Percentiles rank a stretch among this genome's conserved stretches.
Conservation (phyloP, 805 yeast genomes). For the Saturnispora besseyi region DNA sequence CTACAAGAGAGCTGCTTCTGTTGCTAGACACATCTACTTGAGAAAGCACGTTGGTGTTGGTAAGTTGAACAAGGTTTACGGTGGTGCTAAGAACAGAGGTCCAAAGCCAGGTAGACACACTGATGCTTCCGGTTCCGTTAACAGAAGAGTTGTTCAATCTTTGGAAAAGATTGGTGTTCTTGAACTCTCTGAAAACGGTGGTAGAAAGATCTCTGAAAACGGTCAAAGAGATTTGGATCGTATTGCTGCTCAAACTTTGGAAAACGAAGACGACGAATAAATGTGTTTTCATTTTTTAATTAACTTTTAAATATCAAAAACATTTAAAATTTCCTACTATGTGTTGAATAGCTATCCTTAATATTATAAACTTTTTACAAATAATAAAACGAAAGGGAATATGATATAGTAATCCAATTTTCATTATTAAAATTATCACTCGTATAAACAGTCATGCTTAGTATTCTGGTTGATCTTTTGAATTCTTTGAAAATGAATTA, state of each 20-base stretch:
- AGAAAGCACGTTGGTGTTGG: constrained; percentile 99
- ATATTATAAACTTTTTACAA: constrained; percentile 1
- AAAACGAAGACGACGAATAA: constrained; percentile 58
- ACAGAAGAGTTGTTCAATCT: constrained; percentile 97
- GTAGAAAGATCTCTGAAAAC: constrained; percentile 98
- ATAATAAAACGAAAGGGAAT: background rate
- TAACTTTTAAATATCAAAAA: background rate
- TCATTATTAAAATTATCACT: no score
- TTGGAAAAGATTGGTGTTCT: constrained; percentile 97
- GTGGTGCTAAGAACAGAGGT: constrained; percentile 99
- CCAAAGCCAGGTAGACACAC: constrained; percentile 96
- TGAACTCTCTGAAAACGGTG: constrained; percentile 95
- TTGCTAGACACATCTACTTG: constrained; percentile 99
- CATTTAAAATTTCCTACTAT: background rate
- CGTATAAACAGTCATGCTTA: background rate
- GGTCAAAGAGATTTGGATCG: constrained; percentile 99
- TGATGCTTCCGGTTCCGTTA: constrained; percentile 98
- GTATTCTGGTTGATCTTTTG: constrained; percentile 8
- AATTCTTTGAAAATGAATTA: constrained; percentile 38
- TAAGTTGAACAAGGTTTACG: constrained; percentile 97
- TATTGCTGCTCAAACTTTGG: constrained; percentile 98
- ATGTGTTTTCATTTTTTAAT: constrained; percentile 11
- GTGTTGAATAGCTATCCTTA: constrained; percentile 3
- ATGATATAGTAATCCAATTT: no score
- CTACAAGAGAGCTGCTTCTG: constrained; percentile 99